A percentile compares a stretch with the other conserved stretches of the same genome.
Conservation (phyloP, 2,329 filamentous ascomycete species). For the Diplodia mutila region DNA sequence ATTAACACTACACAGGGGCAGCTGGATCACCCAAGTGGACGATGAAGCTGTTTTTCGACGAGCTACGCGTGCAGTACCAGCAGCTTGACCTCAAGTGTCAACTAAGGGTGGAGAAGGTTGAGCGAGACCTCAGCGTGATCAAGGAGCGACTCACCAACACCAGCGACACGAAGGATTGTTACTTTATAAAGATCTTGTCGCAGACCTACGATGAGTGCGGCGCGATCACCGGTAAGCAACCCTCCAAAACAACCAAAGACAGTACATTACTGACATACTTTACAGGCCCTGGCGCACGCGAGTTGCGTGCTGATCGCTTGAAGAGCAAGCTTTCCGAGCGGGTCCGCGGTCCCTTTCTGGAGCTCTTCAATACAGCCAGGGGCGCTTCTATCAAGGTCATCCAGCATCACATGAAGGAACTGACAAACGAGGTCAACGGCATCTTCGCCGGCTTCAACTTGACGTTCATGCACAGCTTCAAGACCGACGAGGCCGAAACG, state of each 20-base stretch:
- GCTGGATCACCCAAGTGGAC: background rate
- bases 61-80: background rate
- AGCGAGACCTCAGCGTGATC: background rate
- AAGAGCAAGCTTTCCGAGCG: background rate
- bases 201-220: background rate
- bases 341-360: background rate
- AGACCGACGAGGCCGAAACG: conserved; percentile 26
- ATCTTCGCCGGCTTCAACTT: conserved; percentile 23
- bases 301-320: background rate
- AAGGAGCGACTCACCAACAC: background rate
- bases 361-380: background rate
- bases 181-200: background rate
- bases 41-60: background rate
- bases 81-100: background rate
- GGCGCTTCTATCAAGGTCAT: background rate
- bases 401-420: background rate
- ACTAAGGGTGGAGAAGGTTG: background rate
- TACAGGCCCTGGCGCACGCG: background rate
- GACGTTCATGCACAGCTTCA: conserved; percentile 26
- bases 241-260: background rate
- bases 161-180: background rate
- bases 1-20: background rate
- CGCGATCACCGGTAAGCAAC: background rate
- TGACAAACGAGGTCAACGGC: background rate
- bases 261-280: background rate